Percentiles rank a stretch among this genome's conserved stretches.
These are phyloP conservation scores for Populus pruinosa DNA, from an alignment of 345 rosid genomes.

Conservation along the genomic window DNA sequence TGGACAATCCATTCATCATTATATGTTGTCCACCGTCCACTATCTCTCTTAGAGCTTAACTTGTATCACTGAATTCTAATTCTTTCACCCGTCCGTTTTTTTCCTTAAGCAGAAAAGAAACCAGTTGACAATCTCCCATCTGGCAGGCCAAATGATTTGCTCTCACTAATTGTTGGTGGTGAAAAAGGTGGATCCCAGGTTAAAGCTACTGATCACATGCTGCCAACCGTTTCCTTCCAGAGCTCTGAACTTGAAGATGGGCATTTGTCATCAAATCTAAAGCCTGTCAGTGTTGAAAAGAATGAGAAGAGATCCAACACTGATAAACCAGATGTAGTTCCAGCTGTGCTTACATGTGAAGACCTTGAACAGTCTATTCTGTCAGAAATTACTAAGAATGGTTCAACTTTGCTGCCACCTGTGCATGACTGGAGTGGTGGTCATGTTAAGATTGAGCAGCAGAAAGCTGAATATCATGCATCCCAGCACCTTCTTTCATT, in stretches of 20 bases:
- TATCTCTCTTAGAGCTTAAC: neutral
- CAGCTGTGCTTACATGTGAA: constrained; percentile 90
- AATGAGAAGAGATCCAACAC: constrained; percentile 23
- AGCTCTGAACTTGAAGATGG: constrained; percentile 32
- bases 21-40: neutral
- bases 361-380: constrained; percentile 94
- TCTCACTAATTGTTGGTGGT: constrained; percentile 72
- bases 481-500: constrained; percentile 87
- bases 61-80: neutral
- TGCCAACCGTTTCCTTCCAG: constrained; percentile 35
- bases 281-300: constrained; percentile 24
- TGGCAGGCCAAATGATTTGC: constrained; percentile 52
- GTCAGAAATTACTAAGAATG: constrained; percentile 52
- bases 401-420: constrained; percentile 38
- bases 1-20: neutral
- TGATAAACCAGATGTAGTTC: constrained; percentile 38
- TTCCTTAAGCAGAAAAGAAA: constrained; percentile 57
- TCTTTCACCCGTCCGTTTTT: neutral
- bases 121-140: constrained; percentile 42
- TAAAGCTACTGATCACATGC: constrained; percentile 24
- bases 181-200: constrained; percentile 47
- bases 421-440: constrained; percentile 31
- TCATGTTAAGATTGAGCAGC: constrained; percentile 38
- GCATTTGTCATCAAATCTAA: constrained; percentile 21
- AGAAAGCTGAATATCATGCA: constrained; percentile 57